phyloP scores from a whole-genome alignment of 306 rosid genomes.

The Heteromeles arbutifolia region DNA sequence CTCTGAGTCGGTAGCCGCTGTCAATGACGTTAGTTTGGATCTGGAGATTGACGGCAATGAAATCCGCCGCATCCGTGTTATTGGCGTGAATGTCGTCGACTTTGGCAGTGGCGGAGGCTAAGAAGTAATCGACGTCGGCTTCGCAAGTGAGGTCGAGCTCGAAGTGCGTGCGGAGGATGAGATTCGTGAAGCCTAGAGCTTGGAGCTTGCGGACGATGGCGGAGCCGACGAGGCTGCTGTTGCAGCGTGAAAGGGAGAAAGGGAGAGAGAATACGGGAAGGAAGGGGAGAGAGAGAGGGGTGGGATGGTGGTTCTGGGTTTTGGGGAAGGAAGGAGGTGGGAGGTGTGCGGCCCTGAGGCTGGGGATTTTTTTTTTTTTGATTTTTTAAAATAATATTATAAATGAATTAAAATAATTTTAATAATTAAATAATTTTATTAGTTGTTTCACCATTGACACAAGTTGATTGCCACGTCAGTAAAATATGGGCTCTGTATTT shows the following conservation, averaged over 20 bases:
- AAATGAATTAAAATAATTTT: too few relatives aligned
- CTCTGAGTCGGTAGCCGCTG: slow-evolving; percentile 52
- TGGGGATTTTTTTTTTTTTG: too few relatives aligned
- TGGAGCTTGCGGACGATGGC: slow-evolving; percentile 72
- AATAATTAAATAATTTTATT: too few relatives aligned
- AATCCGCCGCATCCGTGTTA: slow-evolving; percentile 73
- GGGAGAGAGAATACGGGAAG: too few relatives aligned
- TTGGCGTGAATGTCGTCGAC: slow-evolving; percentile 93
- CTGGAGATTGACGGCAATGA: slow-evolving; percentile 80
- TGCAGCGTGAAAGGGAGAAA: background rate
- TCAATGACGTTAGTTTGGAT: slow-evolving; percentile 81
- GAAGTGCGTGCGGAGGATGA: slow-evolving; percentile 50
- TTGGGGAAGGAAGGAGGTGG: too few relatives aligned
- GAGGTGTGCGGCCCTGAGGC: too few relatives aligned
- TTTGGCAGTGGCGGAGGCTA: slow-evolving; percentile 81
- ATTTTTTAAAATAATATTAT: too few relatives aligned
- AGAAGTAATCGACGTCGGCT: slow-evolving; percentile 70
- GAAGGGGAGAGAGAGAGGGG: too few relatives aligned
- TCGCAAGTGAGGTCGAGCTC: slow-evolving; percentile 84
- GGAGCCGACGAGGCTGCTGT: slow-evolving; percentile 79
- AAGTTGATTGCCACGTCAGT: too few relatives aligned
- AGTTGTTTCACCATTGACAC: too few relatives aligned
- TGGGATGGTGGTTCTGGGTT: too few relatives aligned
- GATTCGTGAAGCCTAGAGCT: slow-evolving; percentile 57
- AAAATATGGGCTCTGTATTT: too few relatives aligned